Percentiles rank a stretch among this genome's conserved stretches.
phyloP scores from a whole-genome alignment of 2,329 filamentous ascomycete species.

The Ascomycota sp. region DNA sequence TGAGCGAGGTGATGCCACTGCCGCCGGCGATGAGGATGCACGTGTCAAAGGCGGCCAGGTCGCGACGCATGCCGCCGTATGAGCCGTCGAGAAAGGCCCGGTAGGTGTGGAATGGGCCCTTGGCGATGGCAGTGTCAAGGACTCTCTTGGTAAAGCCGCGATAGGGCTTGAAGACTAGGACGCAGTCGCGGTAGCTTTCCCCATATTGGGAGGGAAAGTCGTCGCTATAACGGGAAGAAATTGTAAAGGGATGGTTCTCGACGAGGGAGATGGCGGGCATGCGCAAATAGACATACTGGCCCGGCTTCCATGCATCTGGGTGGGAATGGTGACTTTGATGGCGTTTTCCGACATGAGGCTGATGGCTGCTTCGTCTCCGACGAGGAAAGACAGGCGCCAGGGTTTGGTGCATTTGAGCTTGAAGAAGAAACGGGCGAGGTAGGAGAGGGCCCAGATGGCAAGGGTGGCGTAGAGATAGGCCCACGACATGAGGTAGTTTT shows the following conservation, averaged over 20 bases:
- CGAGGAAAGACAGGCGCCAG: constrained; percentile 57
- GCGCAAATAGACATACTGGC: constrained; percentile 83
- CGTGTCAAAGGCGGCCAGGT: constrained; percentile 80
- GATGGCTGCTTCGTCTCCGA: constrained; percentile 80
- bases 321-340: constrained; percentile 90
- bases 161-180: constrained; percentile 80
- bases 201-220: constrained; percentile 88
- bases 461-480: constrained; percentile 67
- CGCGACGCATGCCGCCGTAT: constrained; percentile 82
- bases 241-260: constrained; percentile 90
- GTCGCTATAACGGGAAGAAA: constrained; percentile 77
- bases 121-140: constrained; percentile 61
- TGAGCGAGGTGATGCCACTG: constrained; percentile 81
- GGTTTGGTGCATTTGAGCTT: constrained; percentile 83
- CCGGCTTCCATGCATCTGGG: constrained; percentile 84
- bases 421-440: constrained; percentile 54
- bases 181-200: constrained; percentile 70
- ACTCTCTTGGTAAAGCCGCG: constrained; percentile 76
- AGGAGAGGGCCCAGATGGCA: constrained; percentile 59
- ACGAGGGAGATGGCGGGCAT: constrained; percentile 84
- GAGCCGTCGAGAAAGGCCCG: constrained; percentile 84
- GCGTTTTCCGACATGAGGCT: constrained; percentile 81
- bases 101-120: constrained; percentile 81
- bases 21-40: constrained; percentile 86
- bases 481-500: constrained; percentile 84